Base-by-base conservation (phyloP, 192 early-diverging fungal species). In the Backusella macrospora region DNA sequence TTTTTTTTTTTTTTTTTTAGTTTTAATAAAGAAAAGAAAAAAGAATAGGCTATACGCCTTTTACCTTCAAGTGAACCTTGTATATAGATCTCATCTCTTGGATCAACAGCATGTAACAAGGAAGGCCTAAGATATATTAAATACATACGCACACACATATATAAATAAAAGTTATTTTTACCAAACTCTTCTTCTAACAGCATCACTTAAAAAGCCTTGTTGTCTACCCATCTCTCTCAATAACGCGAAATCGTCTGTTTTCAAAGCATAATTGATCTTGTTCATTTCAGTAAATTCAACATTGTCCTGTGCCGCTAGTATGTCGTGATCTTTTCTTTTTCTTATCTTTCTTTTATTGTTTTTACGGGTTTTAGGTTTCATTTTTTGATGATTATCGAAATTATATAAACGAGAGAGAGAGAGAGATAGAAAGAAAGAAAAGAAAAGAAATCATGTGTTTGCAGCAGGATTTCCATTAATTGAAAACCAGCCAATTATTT, bases 151-250 rank as follows among this genome's bases (percentile, higher is more conserved):
- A 52, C 16, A 21, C 4, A 52, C 13, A 16, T 21, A 52, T 21
- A 52, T 21, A 52, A 52, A 21, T 16, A 9, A 9, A 46, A 46
- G 4, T 46, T n/a, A n/a, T 3, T 15, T 13, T 38, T 75, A 83
- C 85, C 86, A 87, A n/a, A 76, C 80, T 70, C 80, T 67, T 42
- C 84, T 74, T 42, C 86, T 65, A 39, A 87, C 76, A 14, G 81
- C 82, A 73, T 85, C 75, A 63, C 78, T 85, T 8, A 85, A 63
- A 48, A 87, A 87, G 5, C 75, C 64, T 0, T 79, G 80, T 7
- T 73, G 74, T 16, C 68, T 75, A 6, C 79, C 75, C 34, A 74
- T 55, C 13, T 46, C 38, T 15, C 73, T 45, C 0, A 87, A 74
- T 42, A 63, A 26, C 23, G 16, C 38, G 16, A 77, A 40, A 48